Evolutionary conservation across 495 filamentous ascomycete genomes (phyloP), one percentile per base, ranked within the genome.

Genomic region (Hypoxylon lienhwacheense): DNA sequence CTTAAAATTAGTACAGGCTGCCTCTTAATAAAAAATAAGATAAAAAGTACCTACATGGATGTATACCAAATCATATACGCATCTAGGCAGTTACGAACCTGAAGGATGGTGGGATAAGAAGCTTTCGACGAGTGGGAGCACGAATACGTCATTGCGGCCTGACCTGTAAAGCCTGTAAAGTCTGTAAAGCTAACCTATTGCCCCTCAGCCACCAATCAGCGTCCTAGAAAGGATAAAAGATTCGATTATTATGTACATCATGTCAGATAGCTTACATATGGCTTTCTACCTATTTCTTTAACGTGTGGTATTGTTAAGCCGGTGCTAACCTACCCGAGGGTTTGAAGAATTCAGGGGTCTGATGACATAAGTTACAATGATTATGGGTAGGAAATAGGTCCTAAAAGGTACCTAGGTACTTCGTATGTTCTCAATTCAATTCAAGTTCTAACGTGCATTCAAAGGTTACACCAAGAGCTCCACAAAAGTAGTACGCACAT

Each of bases 91-190:
- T 7, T 47, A 35, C 1, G 5, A n/a, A 28, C 33, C 16, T 39
- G 25, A 35, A 48, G 7, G 44, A 49, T 45, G 40, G 49, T 60
- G 45, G 45, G 45, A 46, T 50, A 39, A 22, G 36, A 47, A 26
- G 46, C 34, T 16, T 53, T 45, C 25, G 48, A 59, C 19, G 34
- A 41, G 50, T 43, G 24, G 25, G 32, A 45, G 39, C 40, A 17
- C 8, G 51, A 51, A 61, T 61, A 61, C 57, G 57, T 61, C 57
- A 61, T 61, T 41, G 31, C 28, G 8, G 51, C 21, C 44, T 47
- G 42, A 47, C 45, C 41, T 47, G 22, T 46, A 35, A 37, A 40
- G n/a, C n/a, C n/a, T n/a, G n/a, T n/a, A n/a, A n/a, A n/a, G n/a
- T n/a, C n/a, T n/a, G n/a, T n/a, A n/a, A n/a, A n/a, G n/a, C n/a